These are phyloP conservation scores for Penicillium sp. DNA, from an alignment of 2,329 filamentous ascomycete species.

Conservation along the genomic window DNA sequence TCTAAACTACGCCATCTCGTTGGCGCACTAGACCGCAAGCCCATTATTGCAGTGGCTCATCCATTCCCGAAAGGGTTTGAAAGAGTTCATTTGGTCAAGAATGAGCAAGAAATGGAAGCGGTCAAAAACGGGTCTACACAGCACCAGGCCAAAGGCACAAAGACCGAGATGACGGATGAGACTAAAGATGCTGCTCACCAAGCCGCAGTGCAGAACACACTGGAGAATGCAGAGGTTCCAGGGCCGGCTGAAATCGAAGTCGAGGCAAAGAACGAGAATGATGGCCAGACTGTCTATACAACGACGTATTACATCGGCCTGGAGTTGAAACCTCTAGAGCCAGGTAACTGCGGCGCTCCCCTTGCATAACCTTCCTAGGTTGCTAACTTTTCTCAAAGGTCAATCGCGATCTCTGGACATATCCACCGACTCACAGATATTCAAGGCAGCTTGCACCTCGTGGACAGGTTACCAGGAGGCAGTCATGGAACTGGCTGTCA, in stretches of 20 bases:
- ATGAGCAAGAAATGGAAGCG: slow-evolving; percentile 58
- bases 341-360: slow-evolving; percentile 54
- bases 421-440: slow-evolving; percentile 75
- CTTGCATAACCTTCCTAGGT: slow-evolving; percentile 26
- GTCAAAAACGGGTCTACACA: slow-evolving; percentile 60
- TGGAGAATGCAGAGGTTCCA: slow-evolving; percentile 41
- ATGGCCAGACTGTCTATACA: slow-evolving; percentile 64
- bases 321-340: slow-evolving; percentile 66
- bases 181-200: slow-evolving; percentile 49
- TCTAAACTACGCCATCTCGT: slow-evolving; percentile 88
- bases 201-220: slow-evolving; percentile 47
- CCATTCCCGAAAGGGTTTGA: slow-evolving; percentile 93
- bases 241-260: slow-evolving; percentile 35
- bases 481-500: slow-evolving; percentile 74
- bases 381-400: slow-evolving; percentile 30
- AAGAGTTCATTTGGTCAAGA: slow-evolving; percentile 67
- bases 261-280: slow-evolving; percentile 31
- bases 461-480: slow-evolving; percentile 73
- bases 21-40: slow-evolving; percentile 73
- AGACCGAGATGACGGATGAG: slow-evolving; percentile 52
- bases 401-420: slow-evolving; percentile 51
- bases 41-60: slow-evolving; percentile 76
- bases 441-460: slow-evolving; percentile 73
- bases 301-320: slow-evolving; percentile 94
- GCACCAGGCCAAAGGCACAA: slow-evolving; percentile 54